These are phyloP conservation scores for Salix brachista DNA, from an alignment of 345 rosid genomes.

Conservation along the genomic window DNA sequence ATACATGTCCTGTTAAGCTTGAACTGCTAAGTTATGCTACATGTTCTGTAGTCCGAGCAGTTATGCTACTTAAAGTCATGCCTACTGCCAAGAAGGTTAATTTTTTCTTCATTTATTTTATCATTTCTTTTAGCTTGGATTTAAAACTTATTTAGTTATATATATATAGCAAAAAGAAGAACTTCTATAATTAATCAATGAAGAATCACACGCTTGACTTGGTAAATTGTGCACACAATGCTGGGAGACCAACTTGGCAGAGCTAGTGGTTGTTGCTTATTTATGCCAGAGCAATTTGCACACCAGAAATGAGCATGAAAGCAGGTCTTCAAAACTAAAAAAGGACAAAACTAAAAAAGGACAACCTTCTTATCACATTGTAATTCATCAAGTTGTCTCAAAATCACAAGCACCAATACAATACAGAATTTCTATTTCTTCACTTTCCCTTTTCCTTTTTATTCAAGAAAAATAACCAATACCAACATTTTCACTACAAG, in stretches of 20 bases:
- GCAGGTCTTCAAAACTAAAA: not conserved
- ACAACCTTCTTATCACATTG: not conserved
- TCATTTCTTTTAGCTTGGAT: no score
- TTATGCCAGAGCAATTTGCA: no score
- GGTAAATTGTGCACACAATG: no score
- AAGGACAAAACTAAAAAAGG: not conserved
- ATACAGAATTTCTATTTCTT: not conserved
- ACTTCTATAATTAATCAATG: no score
- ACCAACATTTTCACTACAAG: constrained; percentile 4
- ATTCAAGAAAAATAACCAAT: not conserved
- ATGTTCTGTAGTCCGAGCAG: not conserved
- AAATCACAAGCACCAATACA: not conserved
- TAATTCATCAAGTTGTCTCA: not conserved
- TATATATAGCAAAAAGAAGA: no score
- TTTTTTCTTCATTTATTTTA: not conserved
- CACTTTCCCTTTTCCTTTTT: not conserved
- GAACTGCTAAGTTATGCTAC: not conserved
- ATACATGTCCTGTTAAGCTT: not conserved
- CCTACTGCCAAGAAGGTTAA: not conserved
- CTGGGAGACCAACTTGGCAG: no score
- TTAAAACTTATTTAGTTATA: no score
- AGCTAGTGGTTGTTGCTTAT: no score
- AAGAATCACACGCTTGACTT: no score
- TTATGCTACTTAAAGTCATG: not conserved
- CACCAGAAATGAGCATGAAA: no score